Evolutionary conservation across 306 rosid genomes (phyloP), one percentile per base, ranked within the genome.

Genomic region (Astragalus membranaceus): DNA sequence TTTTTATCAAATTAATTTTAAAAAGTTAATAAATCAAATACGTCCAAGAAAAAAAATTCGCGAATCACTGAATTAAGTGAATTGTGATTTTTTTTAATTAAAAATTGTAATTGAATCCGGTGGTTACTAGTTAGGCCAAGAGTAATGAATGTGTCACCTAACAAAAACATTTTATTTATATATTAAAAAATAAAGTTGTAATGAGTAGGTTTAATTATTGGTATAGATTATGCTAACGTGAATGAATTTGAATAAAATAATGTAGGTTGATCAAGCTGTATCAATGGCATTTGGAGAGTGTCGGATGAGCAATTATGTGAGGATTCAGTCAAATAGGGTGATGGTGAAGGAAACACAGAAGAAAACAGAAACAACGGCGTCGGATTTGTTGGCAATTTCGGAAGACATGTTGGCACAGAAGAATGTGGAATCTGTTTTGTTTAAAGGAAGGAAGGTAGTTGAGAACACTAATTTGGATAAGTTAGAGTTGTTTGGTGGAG

Each of bases 251-350:
- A 10, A 20, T 37, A 58, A 65, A 10, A 57, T 54, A 76, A 65
- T 69, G 78, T 16, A 93, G 98, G 96, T 93, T 48, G 98, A 93
- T 82, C 97, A 93, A 78, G 96, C 96, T 10, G 90, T 93, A 74
- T 90, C 96, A 6, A 87, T 88, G 97, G 94, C 98, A 37, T 93
- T 93, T 59, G 92, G 91, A 30, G 85, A 86, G 17, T 77, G 84
- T 71, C 67, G 90, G 67, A 14, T 74, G 73, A 79, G 61, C 37
- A 90, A 90, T 80, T 93, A 90, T 71, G 87, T 87, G 48, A 82
- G 98, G 39, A 81, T 90, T 77, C 96, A 93, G 84, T 88, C 92
- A 37, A 90, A 78, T 46, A 85, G 86, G 6, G 52, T 79, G 0
- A 69, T 79, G 64, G 70, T 67, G 0, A 70, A 69, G 41, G 55